Conservation (phyloP, 108 stramenopile genomes). For the Cyclostephanos invisitatus region DNA sequence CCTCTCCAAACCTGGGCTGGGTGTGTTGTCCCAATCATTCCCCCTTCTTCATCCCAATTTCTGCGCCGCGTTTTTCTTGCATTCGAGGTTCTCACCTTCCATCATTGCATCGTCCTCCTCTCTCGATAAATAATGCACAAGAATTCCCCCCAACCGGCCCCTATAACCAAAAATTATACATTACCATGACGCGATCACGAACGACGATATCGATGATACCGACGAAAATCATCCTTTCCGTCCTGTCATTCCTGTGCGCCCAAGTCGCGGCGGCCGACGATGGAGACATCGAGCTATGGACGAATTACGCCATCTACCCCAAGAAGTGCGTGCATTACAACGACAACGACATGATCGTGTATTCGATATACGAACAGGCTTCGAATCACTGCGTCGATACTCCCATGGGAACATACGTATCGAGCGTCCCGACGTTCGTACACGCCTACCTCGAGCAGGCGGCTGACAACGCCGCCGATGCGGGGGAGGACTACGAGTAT, state of each 20-base stretch:
- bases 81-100: no score
- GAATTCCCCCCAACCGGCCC: no score
- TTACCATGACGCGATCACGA: conserved; percentile 2
- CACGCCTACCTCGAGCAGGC: conserved; percentile 71
- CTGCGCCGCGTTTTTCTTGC: no score
- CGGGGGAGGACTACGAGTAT: conserved; percentile 65
- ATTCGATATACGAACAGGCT: conserved; percentile 64
- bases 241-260: background rate
- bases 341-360: conserved; percentile 67
- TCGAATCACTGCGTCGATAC: conserved; percentile 77
- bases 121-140: no score
- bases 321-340: conserved; percentile 62
- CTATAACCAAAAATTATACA: background rate
- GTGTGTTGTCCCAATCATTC: no score
- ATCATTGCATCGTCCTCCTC: no score
- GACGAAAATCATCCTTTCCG: background rate
- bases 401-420: conserved; percentile 73
- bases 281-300: conserved; percentile 83
- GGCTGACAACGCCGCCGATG: conserved; percentile 56
- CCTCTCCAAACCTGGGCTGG: no score
- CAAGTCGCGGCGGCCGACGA: conserved; percentile 5
- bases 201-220: background rate
- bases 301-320: conserved; percentile 78
- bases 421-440: conserved; percentile 68
- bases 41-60: no score